Evolutionary conservation across 257 asterid genomes (phyloP), one percentile per base, ranked within the genome.

Genomic region (Agastache rugosa): DNA sequence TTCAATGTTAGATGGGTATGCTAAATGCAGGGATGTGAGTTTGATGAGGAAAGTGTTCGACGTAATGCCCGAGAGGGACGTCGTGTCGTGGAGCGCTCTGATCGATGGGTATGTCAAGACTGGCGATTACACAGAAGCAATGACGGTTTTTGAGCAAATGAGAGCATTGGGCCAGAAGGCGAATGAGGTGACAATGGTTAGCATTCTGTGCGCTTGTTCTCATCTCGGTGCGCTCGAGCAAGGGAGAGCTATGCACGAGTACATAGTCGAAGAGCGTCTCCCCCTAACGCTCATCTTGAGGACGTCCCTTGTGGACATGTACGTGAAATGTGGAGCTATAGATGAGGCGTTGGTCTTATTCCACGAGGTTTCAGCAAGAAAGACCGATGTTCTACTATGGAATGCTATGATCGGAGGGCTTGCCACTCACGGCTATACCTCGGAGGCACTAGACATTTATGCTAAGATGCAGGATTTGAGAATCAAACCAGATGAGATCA

Each of bases 31-130:
- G 66, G 85, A 88, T 23, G 72, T 85, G 83, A 39, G 54, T 3
- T 64, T 37, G 74, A 86, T 83, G 91, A 80, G 84, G 80, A 59
- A 80, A 60, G 87, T 90, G 85, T 92, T 92, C 74, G 87, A 86
- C 42, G n/a, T 4, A 16, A 92, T 90, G 97, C 85, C 85, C 0
- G 85, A 78, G 70, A 87, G 92, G 29, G 82, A 88, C 41, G 92
- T 92, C 6, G 88, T 92, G 48, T 90, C 97, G n/a, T 92, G 97
- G 97, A 92, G 96, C 56, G 88, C 96, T 6, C 74, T 90, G 78
- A 74, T 90, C 37, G 97, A 88, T 76, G 97, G 96, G 50, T 88
- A 88, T 58, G 96, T 90, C 65, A 92, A 92, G 85, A 81, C 55
- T 17, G 92, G 90, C 7, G 59, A 82, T 37, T 75, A 82, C 65